Conservation (phyloP, 176 grass and related monocot species). For the Chrysopogon serrulatus region DNA sequence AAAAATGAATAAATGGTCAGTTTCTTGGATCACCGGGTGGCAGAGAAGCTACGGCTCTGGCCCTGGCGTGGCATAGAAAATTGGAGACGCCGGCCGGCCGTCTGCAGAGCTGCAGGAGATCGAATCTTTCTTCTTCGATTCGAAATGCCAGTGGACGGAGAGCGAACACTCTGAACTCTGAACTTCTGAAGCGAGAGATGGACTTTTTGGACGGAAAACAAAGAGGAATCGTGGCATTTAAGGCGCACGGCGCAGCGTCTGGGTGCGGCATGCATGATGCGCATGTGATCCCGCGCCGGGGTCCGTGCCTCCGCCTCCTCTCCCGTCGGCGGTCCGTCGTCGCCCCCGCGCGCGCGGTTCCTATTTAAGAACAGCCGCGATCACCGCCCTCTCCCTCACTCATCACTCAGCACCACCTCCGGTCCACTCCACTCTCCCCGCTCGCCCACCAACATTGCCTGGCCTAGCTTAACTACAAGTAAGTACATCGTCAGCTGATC, state of each 20-base stretch:
- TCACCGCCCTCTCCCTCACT: constrained; percentile 28
- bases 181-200: neutral
- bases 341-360: neutral
- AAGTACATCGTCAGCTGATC: neutral
- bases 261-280: constrained; percentile 20
- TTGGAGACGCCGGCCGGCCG: neutral
- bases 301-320: constrained; percentile 5
- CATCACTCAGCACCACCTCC: no score
- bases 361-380: constrained; percentile 45
- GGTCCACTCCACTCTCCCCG: no score
- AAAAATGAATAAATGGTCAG: neutral
- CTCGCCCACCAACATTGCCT: neutral
- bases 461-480: no score
- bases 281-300: constrained; percentile 33
- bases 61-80: constrained; percentile 28
- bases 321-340: neutral
- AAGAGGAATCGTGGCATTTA: constrained; percentile 50
- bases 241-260: constrained; percentile 33
- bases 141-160: constrained; percentile 11
- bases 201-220: neutral
- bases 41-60: neutral
- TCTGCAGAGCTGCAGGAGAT: constrained; percentile 13
- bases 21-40: neutral
- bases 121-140: constrained; percentile 31
- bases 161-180: neutral